phyloP scores from a whole-genome alignment of 2,329 filamentous ascomycete species.

The Oidium heveae region DNA sequence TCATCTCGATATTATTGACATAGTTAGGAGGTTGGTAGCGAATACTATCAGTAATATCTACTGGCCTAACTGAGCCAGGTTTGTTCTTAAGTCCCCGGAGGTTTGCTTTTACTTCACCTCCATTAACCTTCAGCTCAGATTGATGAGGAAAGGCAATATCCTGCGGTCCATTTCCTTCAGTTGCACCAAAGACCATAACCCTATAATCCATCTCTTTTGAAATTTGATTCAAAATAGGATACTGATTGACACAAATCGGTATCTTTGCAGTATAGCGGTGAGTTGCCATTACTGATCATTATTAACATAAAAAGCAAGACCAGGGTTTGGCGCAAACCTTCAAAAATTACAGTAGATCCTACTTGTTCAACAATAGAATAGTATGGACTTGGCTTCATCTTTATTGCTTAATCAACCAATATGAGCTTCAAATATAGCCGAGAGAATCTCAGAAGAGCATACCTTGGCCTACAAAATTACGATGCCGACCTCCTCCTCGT shows the following conservation, averaged over 20 bases:
- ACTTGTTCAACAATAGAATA: slow-evolving; percentile 45
- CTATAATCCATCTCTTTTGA: slow-evolving; percentile 19
- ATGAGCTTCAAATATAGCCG: not conserved
- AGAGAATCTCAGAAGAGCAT: not conserved
- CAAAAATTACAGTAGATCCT: slow-evolving; percentile 39
- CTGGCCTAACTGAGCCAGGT: slow-evolving; percentile 77
- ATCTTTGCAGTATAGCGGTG: slow-evolving; percentile 24
- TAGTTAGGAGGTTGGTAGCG: slow-evolving; percentile 38
- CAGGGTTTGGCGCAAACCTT: slow-evolving; percentile 29
- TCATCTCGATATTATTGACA: slow-evolving; percentile 56
- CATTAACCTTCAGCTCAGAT: slow-evolving; percentile 77
- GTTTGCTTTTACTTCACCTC: slow-evolving; percentile 74
- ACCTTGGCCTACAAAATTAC: not conserved
- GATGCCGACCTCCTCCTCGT: not conserved
- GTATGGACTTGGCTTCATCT: slow-evolving; percentile 63
- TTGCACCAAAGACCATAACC: slow-evolving; percentile 65
- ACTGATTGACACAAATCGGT: slow-evolving; percentile 27
- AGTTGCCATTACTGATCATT: slow-evolving; percentile 11
- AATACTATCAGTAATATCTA: slow-evolving; percentile 62
- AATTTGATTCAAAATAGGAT: slow-evolving; percentile 14
- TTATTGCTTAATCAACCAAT: slow-evolving; percentile 13
- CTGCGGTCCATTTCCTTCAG: slow-evolving; percentile 33
- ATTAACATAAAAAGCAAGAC: not conserved
- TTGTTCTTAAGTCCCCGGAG: slow-evolving; percentile 88
- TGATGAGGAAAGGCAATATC: slow-evolving; percentile 82